Evolutionary conservation across 2,329 filamentous ascomycete genomes (phyloP), one percentile per base, ranked within the genome.

Genomic region (Ophiostoma himal-ulmi): DNA sequence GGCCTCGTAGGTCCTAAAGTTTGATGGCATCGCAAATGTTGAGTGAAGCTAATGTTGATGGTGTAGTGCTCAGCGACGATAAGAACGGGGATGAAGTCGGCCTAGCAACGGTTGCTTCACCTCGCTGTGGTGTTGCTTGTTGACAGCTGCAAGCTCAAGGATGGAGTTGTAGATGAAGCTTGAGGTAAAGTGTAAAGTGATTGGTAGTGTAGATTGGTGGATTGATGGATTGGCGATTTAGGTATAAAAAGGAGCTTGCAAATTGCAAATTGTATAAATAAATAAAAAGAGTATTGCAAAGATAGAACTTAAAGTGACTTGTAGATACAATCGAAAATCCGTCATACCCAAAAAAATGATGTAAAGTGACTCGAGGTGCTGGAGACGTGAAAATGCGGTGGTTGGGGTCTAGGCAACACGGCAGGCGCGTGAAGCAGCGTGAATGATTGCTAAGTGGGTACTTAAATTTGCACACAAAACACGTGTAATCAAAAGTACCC

Each of bases 1-100:
- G 0, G 84, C 81, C 77, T 89, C 87, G 76, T 87, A 88, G 1
- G 81, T 82, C 73, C 84, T 85, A 79, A 88, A 89, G 74, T 87
- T 88, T 17, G 84, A 81, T 70, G 84, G 79, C 85, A 22, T 36
- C 44, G 44, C 11, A 8, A 44, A 44, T 44, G 39, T 13, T 41
- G 26, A 10, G 34, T n/a, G 30, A 30, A 30, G 1, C 30, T 30
- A 3, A 30, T 17, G 34, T 30, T 20, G 68, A 14, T 69, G 68
- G 60, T n/a, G 67, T 20, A 48, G 22, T 57, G 52, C 11, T 11
- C 2, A 22, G 7, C 13, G 22, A 57, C 3, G n/a, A 57, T 57
- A 17, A 22, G n/a, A 22, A 37, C 1, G 22, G 20, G 36, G 3
- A 22, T 22, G 37, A 60, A 30, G 44, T n/a, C 44, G 44, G 17